Conservation (phyloP, 306 rosid species). For the Psophocarpus tetragonolobus region DNA sequence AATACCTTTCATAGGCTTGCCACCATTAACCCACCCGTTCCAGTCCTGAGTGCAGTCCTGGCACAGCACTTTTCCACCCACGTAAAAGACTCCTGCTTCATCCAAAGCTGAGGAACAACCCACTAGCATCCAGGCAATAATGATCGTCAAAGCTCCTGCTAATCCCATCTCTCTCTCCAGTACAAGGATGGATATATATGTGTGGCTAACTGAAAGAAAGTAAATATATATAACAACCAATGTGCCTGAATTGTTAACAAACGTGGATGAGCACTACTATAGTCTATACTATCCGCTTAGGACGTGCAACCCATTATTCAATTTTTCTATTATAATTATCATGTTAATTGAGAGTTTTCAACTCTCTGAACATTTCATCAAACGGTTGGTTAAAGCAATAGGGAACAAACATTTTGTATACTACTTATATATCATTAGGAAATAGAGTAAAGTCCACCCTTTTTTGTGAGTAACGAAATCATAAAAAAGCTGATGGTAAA, state of each 20-base stretch:
- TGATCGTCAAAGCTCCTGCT: constrained; percentile 23
- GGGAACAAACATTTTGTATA: too few relatives aligned
- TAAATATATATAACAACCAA: constrained; percentile 14
- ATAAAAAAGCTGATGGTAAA: too few relatives aligned
- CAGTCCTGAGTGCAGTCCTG: constrained; percentile 83
- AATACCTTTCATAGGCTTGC: constrained; percentile 68
- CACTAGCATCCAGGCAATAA: constrained; percentile 44
- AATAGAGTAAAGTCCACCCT: too few relatives aligned
- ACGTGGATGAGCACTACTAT: constrained; percentile 39
- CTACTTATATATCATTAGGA: too few relatives aligned
- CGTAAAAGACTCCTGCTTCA: constrained; percentile 41
- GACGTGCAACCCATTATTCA: constrained; percentile 39
- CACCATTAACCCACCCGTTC: constrained; percentile 66
- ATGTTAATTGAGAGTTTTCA: neutral
- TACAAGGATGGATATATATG: neutral
- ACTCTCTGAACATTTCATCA: neutral
- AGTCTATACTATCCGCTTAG: constrained; percentile 11
- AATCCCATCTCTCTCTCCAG: constrained; percentile 33
- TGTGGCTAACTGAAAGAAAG: constrained; percentile 21
- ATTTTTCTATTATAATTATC: neutral
- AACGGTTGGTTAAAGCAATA: neutral
- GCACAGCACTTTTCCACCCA: constrained; percentile 78
- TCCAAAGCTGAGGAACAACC: constrained; percentile 37
- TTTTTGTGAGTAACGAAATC: too few relatives aligned
- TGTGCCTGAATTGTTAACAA: neutral